A percentile compares a stretch with the other conserved stretches of the same genome.
Evolutionary conservation across 1,284 basidiomycete genomes (phyloP).

Genomic region (Heterobasidion occidentale): DNA sequence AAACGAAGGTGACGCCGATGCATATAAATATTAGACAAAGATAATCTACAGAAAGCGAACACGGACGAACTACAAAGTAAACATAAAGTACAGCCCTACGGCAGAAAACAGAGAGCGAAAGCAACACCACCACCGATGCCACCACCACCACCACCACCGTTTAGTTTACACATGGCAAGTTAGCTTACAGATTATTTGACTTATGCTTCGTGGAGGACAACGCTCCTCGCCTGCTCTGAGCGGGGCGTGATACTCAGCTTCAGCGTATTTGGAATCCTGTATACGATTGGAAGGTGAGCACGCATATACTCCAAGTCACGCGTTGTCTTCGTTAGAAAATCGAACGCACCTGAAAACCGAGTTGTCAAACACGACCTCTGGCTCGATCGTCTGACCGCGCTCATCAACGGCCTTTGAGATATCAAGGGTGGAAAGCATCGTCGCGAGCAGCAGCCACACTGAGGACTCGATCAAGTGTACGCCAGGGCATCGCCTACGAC

Average conservation of each 20-base stretch:
- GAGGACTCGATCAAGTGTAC: conserved; percentile 14
- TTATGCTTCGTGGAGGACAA: background rate
- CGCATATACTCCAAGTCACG: background rate
- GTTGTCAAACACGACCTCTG: conserved; percentile 11
- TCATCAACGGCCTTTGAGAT: conserved; percentile 5
- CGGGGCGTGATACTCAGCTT: background rate
- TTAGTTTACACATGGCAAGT: no score
- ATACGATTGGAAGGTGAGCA: background rate
- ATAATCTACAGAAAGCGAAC: background rate
- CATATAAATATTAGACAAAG: background rate
- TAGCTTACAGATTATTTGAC: no score
- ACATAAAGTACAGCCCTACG: background rate
- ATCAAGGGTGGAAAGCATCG: conserved; percentile 14
- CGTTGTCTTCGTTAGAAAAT: background rate
- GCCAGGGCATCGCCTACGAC: conserved; percentile 20
- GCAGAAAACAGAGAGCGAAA: no score
- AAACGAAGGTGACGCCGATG: no score
- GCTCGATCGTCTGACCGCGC: conserved; percentile 12
- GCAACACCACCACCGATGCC: no score
- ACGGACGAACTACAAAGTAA: background rate
- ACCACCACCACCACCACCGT: no score
- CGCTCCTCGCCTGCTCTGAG: background rate
- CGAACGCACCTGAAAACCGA: conserved; percentile 9
- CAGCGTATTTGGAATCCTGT: background rate
- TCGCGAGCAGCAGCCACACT: conserved; percentile 14